These are phyloP conservation scores for Ceratocystiopsis minuta DNA, from an alignment of 2,329 filamentous ascomycete genomes.

Conservation along the genomic window DNA sequence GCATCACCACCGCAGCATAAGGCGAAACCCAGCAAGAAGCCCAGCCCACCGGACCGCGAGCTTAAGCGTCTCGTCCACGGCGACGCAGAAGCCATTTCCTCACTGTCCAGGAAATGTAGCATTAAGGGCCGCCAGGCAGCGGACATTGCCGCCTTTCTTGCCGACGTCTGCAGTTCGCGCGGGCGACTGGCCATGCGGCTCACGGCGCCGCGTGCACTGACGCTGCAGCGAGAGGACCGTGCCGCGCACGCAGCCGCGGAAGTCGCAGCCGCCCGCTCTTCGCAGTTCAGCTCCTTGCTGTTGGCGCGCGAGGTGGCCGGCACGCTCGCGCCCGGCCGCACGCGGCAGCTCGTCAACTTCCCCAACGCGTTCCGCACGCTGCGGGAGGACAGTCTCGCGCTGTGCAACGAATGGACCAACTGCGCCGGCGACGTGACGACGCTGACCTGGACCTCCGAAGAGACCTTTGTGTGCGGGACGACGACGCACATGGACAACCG, in stretches of 20 bases:
- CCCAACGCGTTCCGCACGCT: slow-evolving; percentile 24
- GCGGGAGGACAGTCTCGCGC: slow-evolving; percentile 32
- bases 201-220: slow-evolving; percentile 11
- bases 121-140: too few species aligned
- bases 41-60: neutral
- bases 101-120: too few species aligned
- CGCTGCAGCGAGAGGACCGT: slow-evolving; percentile 8
- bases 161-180: slow-evolving; percentile 15
- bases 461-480: slow-evolving; percentile 41
- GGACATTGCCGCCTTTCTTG: slow-evolving; percentile 21
- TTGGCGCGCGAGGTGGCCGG: slow-evolving; percentile 31
- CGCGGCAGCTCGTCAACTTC: slow-evolving; percentile 25
- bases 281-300: slow-evolving; percentile 23
- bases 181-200: neutral
- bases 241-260: slow-evolving; percentile 2
- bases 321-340: slow-evolving; percentile 17
- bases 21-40: neutral
- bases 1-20: neutral
- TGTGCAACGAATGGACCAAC: slow-evolving; percentile 37
- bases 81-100: neutral
- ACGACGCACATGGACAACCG: slow-evolving; percentile 43
- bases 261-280: slow-evolving; percentile 10
- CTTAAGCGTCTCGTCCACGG: neutral
- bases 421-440: slow-evolving; percentile 44
- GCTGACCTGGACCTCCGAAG: slow-evolving; percentile 35